Evolutionary conservation across 148 eudicot genomes (phyloP).

Genomic region (Arctostaphylos glauca): DNA sequence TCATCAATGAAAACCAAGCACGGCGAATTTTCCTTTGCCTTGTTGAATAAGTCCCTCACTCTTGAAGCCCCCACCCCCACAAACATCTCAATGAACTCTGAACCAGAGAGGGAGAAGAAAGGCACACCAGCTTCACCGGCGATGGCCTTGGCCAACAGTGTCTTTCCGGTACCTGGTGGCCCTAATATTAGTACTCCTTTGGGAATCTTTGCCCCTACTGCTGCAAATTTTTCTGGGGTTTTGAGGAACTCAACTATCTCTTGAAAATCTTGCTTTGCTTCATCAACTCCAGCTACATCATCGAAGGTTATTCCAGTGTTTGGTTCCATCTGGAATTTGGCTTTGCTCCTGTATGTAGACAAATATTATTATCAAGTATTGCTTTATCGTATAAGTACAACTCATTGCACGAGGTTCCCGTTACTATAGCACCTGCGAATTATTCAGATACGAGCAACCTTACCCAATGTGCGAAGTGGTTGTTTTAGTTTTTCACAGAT

Average conservation of each 20-base stretch:
- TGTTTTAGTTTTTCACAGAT: background rate
- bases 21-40: constrained; percentile 71
- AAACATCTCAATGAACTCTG: constrained; percentile 88
- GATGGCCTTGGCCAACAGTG: constrained; percentile 75
- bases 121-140: constrained; percentile 90
- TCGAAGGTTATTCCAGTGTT: constrained; percentile 86
- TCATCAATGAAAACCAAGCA: constrained; percentile 83
- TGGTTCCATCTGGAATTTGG: constrained; percentile 85
- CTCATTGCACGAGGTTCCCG: background rate
- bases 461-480: background rate
- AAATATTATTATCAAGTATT: background rate
- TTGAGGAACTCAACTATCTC: constrained; percentile 77
- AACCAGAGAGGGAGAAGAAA: constrained; percentile 74
- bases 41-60: constrained; percentile 77
- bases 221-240: constrained; percentile 66
- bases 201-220: constrained; percentile 76
- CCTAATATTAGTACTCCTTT: constrained; percentile 76
- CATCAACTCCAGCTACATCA: constrained; percentile 88
- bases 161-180: constrained; percentile 86
- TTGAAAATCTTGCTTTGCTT: constrained; percentile 84
- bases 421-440: background rate
- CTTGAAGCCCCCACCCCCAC: constrained; percentile 90
- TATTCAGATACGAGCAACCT: background rate
- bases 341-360: constrained; percentile 66
- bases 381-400: background rate